Conservation (phyloP, 805 yeast species). For the Lipomyces mesembrius region DNA sequence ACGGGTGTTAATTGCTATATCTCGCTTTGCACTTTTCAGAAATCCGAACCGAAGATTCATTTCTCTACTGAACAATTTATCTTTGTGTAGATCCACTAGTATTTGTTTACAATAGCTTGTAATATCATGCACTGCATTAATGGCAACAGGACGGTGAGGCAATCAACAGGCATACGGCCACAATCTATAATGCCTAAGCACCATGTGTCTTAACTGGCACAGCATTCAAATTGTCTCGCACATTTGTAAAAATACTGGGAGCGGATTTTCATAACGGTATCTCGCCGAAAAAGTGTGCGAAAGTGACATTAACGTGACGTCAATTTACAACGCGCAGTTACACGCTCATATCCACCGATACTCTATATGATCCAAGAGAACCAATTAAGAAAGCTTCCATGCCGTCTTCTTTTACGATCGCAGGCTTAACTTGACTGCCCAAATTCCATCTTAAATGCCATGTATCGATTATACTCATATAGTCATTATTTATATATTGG, state of each 20-base stretch:
- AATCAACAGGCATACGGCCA: no score
- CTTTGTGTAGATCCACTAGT: not conserved
- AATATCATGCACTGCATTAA: not conserved
- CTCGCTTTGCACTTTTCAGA: not conserved
- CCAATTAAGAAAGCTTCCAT: not conserved
- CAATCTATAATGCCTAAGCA: no score
- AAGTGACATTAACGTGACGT: no score
- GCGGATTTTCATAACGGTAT: no score
- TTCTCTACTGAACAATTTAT: slow-evolving; percentile 5
- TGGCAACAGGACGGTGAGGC: no score
- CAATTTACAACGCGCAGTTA: not conserved
- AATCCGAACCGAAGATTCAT: not conserved
- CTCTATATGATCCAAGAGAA: not conserved
- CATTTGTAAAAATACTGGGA: no score
- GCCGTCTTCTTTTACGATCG: not conserved
- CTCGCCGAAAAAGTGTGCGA: no score
- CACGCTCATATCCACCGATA: not conserved
- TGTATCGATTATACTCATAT: not conserved
- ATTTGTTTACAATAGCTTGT: not conserved
- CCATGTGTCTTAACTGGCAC: no score
- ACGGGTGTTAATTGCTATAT: not conserved
- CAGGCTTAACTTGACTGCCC: not conserved
- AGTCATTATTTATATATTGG: slow-evolving; percentile 20
- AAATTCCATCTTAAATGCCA: not conserved
- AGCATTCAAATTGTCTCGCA: no score